Base-by-base conservation (phyloP, 805 yeast species). In the Cyberlindnera maritima region DNA sequence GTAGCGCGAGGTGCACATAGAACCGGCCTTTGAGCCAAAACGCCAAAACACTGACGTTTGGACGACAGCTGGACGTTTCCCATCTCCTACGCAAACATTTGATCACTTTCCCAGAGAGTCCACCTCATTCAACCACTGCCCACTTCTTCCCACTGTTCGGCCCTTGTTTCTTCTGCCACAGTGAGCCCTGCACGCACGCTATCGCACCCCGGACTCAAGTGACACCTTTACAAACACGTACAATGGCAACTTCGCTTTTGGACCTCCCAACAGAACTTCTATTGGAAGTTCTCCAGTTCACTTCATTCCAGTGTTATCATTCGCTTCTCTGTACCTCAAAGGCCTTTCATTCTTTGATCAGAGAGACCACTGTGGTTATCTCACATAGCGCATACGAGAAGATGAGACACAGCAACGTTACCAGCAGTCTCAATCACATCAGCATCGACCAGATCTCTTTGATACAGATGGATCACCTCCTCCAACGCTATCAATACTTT, bases 261-360 rank as follows among this genome's bases (percentile, higher is more conserved):
- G 52, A 50, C 17, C 54, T 55, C 2, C 59, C 59, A 2, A 17
- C 44, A 3, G 59, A 56, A 45, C 17, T 54, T 2, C 25, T 54
- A n/a, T 25, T 51, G 13, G 40, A 47, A 23, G 43, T 54, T 11
- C 25, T 54, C 11, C 15, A 32, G 2, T 51, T 49, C 28, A 39
- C 52, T 7, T 53, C 55, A 1, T 37, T 44, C 18, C 54, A 47
- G 29, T 34, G 41, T 2, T 51, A 43, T 26, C 41, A 46, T 12
- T 41, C 54, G 1, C 39, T 56, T 3, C 41, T 46, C 2, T 29
- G 45, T 20, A 52, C 56, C 1, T 46, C 50, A 11, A 43, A 25
- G 20, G 23, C 17, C 6, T 44, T 49, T 10, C 41, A 46, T n/a
- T 8, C 19, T 1, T 23, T 55, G 1, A 28, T 54, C 18, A 39